Percentiles rank a stretch among this genome's conserved stretches.
phyloP scores from a whole-genome alignment of 768 basidiomycete genomes.

The Boletus reticulatus region DNA sequence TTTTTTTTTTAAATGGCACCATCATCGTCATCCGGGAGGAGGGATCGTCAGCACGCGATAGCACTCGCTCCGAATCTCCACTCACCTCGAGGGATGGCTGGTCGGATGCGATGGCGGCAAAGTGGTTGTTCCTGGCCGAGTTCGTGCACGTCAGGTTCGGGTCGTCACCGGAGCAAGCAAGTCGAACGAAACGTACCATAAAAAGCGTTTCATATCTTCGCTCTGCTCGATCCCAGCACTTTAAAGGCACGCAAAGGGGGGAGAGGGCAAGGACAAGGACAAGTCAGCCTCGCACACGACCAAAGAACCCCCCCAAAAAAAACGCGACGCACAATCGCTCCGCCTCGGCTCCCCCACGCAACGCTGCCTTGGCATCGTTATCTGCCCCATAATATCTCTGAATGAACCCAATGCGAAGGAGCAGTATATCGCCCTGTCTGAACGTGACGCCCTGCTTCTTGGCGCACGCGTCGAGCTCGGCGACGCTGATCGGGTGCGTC shows the following conservation, averaged over 20 bases:
- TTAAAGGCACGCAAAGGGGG: too few species aligned
- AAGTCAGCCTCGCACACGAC: too few species aligned
- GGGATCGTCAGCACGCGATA: too few species aligned
- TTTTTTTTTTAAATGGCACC: neutral
- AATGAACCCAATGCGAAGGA: slow-evolving; percentile 62
- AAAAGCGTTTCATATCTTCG: slow-evolving; percentile 68
- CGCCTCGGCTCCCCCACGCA: slow-evolving; percentile 32
- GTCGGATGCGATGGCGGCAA: slow-evolving; percentile 67
- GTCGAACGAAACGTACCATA: slow-evolving; percentile 49
- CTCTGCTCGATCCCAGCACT: slow-evolving; percentile 69
- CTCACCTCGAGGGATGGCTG: slow-evolving; percentile 62
- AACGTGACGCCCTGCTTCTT: slow-evolving; percentile 56
- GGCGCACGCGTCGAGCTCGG: slow-evolving; percentile 58
- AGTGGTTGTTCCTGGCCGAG: slow-evolving; percentile 64
- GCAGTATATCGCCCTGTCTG: slow-evolving; percentile 56
- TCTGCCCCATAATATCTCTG: slow-evolving; percentile 48
- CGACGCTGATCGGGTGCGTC: slow-evolving; percentile 48
- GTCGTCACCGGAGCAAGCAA: neutral
- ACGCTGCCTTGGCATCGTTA: slow-evolving; percentile 43
- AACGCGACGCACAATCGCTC: slow-evolving; percentile 50
- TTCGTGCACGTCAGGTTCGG: neutral
- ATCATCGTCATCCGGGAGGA: too few species aligned
- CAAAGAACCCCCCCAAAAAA: neutral
- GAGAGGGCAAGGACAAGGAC: too few species aligned
- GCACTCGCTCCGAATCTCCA: neutral